A percentile compares a stretch with the other conserved stretches of the same genome.
phyloP scores from a whole-genome alignment of 805 yeast genomes.

The Zygotorulaspora chibaensis region DNA sequence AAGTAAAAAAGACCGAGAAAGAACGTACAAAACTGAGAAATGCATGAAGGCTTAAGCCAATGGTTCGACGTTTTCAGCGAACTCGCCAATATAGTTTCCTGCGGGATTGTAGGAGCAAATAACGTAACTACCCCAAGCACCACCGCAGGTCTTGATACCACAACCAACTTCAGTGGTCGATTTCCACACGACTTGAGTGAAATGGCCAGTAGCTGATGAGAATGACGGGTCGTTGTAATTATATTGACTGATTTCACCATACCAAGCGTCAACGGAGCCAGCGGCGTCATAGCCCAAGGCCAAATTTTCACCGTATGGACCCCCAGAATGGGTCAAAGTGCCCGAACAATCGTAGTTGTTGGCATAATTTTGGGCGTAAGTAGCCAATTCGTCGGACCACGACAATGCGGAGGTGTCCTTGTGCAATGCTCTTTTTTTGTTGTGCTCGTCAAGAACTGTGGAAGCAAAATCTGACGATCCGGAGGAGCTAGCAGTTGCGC shows the following conservation, averaged over 20 bases:
- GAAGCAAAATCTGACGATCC: constrained; percentile 27
- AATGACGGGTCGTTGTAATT: constrained; percentile 47
- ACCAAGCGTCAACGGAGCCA: constrained; percentile 70
- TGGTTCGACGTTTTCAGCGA: constrained; percentile 34
- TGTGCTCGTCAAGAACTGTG: constrained; percentile 56
- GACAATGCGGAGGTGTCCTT: constrained; percentile 37
- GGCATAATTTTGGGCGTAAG: constrained; percentile 56
- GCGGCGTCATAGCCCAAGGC: constrained; percentile 63
- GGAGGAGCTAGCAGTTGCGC: constrained; percentile 13
- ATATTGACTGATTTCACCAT: constrained; percentile 57
- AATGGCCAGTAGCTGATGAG: constrained; percentile 61
- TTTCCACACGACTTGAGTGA: constrained; percentile 82
- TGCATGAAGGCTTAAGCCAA: constrained; percentile 4
- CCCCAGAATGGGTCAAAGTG: constrained; percentile 59
- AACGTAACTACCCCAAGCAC: constrained; percentile 54
- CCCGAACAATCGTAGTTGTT: constrained; percentile 52
- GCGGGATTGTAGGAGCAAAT: constrained; percentile 74
- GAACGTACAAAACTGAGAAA: neutral
- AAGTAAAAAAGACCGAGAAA: neutral
- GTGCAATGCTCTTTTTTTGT: constrained; percentile 54
- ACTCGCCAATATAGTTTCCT: constrained; percentile 62
- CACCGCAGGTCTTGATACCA: constrained; percentile 59
- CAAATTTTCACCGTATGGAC: constrained; percentile 76
- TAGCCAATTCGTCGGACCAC: constrained; percentile 55
- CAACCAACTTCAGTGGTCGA: constrained; percentile 67